Base-by-base conservation (phyloP, 2,329 filamentous ascomycete genomes). In the Monosporascus sp. region DNA sequence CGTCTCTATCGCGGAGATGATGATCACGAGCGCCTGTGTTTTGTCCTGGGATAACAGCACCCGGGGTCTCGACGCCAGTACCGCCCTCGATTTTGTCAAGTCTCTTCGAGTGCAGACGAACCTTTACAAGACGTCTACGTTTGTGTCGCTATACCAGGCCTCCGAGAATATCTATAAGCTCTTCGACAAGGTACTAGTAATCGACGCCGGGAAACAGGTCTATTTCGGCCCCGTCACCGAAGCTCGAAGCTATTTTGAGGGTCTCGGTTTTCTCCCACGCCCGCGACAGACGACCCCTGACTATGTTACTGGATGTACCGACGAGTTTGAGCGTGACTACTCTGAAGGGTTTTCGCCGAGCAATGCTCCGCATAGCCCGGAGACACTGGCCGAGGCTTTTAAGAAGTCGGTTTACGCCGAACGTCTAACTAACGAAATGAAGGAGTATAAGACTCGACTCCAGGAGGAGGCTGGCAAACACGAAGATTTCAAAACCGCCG, bases 131-230 rank as follows among this genome's bases (percentile, higher is more conserved):
- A 90, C 86, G 0, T 89, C 88, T 2, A 94, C 90, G 0, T 92
- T 94, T 55, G 89, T 95, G 1, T 90, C 90, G 0, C 75, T 96
- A 0, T 96, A 95, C 68, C 90, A 95, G 66, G 89, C 89, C 0
- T 90, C 87, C 0, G 88, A 94, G 70, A 90, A 84, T 61, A 90
- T 93, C 56, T 92, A 89, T 71, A 77, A 77, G 22, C 82, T 85
- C 37, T 92, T 93, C 56, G 89, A 95, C 74, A 94, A 93, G 69
- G 89, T 94, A 14, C 74, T 95, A 63, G 87, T 92, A 37, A 88
- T 94, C 52, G 87, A 92, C 56, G 80, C 82, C 41, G 89, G 89
- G 2, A 81, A 80, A 27, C 85, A 91, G 66, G 87, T 89, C 37
- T 94, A 84, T 71, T 91, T 89, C 55, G 89, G 89, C 1, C 85